Percentiles rank a stretch among this genome's conserved stretches.
Conservation (phyloP, 768 basidiomycete species). For the Crepidotus variabilis region DNA sequence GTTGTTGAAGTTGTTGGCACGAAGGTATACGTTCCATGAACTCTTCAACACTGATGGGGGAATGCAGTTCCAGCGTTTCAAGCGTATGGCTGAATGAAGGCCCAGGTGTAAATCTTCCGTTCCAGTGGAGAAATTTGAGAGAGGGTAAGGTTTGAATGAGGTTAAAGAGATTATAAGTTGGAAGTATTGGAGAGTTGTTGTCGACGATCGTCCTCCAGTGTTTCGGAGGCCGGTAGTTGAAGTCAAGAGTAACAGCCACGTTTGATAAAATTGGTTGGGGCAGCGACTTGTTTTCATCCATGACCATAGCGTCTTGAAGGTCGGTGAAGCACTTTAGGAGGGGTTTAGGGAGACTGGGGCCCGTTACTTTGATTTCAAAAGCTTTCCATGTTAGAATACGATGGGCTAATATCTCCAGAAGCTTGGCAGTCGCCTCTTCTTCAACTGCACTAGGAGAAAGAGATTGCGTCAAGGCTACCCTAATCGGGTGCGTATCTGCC, state of each 20-base stretch:
- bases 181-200: not conserved
- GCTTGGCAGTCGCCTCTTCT: not conserved
- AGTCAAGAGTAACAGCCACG: not conserved
- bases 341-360: not conserved
- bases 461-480: not conserved
- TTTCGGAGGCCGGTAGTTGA: not conserved
- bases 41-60: not conserved
- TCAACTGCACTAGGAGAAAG: not conserved
- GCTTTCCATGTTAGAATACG: not conserved
- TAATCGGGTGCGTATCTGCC: not conserved
- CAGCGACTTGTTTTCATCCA: not conserved
- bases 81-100: not conserved
- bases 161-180: not conserved
- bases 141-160: not conserved
- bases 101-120: not conserved
- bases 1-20: not conserved
- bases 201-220: not conserved
- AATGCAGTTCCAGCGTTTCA: not conserved
- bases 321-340: not conserved
- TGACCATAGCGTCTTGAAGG: not conserved
- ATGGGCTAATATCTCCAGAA: not conserved
- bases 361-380: not conserved
- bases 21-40: not conserved
- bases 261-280: not conserved
- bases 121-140: not conserved